phyloP scores from a whole-genome alignment of 2,329 filamentous ascomycete genomes.

The Cladorrhinum sp. region DNA sequence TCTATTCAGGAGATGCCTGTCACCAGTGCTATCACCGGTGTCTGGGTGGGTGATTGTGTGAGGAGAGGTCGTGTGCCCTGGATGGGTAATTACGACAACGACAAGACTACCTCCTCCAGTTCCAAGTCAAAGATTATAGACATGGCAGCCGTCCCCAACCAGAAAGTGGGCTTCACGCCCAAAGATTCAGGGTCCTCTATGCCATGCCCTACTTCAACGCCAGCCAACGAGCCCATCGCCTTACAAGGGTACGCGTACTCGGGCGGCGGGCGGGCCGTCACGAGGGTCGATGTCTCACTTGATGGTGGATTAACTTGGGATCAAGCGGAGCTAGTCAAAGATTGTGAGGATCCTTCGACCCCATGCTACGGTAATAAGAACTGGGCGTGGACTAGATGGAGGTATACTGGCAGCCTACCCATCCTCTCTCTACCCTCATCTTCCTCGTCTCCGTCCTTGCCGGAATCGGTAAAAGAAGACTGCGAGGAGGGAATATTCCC shows the following conservation, averaged over 20 bases:
- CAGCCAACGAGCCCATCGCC: constrained; percentile 32
- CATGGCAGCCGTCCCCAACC: constrained; percentile 20
- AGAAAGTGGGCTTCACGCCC: constrained; percentile 22
- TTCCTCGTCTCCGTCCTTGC: neutral
- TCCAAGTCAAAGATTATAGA: constrained; percentile 13
- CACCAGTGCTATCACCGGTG: constrained; percentile 61
- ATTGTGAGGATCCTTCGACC: constrained; percentile 35
- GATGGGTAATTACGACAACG: constrained; percentile 9
- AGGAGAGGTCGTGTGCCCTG: constrained; percentile 22
- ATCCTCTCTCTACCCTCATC: constrained; percentile 8
- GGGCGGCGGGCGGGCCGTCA: constrained; percentile 62
- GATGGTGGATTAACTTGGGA: constrained; percentile 64
- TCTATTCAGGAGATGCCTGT: constrained; percentile 69
- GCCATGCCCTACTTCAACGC: constrained; percentile 10
- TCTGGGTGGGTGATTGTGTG: constrained; percentile 42
- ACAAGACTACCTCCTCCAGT: neutral
- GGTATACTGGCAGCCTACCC: constrained; percentile 49
- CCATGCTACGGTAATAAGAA: constrained; percentile 42
- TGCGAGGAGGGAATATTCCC: neutral
- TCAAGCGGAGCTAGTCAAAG: constrained; percentile 57
- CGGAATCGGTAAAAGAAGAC: neutral
- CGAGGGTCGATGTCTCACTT: constrained; percentile 64
- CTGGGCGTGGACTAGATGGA: constrained; percentile 66
- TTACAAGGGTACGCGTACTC: constrained; percentile 66
- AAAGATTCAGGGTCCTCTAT: neutral